Evolutionary conservation across 805 yeast species (phyloP), one percentile per base, ranked within the genome.

Genomic region (Wickerhamomyces tratensis): DNA sequence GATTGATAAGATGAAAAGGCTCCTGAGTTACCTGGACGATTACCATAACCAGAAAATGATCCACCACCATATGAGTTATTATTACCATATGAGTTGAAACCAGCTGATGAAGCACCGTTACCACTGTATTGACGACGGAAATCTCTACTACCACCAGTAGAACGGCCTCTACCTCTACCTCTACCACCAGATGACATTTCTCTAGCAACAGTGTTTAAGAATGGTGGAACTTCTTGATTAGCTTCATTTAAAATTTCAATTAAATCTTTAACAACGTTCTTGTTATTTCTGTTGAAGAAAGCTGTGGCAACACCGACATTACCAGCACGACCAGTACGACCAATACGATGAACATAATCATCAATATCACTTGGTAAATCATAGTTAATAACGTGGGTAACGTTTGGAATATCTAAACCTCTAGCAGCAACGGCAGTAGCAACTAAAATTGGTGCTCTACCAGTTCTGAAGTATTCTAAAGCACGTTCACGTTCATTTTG

Each of bases 251-350:
- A 79, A 56, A 93, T 76, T 43, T 86, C 95, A 59, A 87, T 66
- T 64, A 93, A 71, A 49, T 88, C 96, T 65, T 86, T 86, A 52
- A 79, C 91, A 57, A 94, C 75, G 61, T 88, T 88, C 61, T 76
- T 79, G 79, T 88, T 93, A 64, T 83, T 84, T 72, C 98, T 85
- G 83, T 93, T 93, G 71, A 93, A 86, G 74, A 93, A 93, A 41
- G 99, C 95, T 53, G 97, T 89, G 51, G 99, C 97, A 57, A 86
- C 75, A 85, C 99, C 99, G 49, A 84, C 81, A 73, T 93, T 93
- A 77, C 98, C 98, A 59, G 99, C 99, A 81, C 99, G 93, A 71
- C 98, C 99, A 61, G 99, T 93, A 81, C 98, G 91, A 79, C 98
- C 98, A 63, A 93, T 93, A 74, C 98, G 86, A 74, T 93, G 98